Evolutionary conservation across 805 yeast genomes (phyloP).

Genomic region (Lipomyces sp.): DNA sequence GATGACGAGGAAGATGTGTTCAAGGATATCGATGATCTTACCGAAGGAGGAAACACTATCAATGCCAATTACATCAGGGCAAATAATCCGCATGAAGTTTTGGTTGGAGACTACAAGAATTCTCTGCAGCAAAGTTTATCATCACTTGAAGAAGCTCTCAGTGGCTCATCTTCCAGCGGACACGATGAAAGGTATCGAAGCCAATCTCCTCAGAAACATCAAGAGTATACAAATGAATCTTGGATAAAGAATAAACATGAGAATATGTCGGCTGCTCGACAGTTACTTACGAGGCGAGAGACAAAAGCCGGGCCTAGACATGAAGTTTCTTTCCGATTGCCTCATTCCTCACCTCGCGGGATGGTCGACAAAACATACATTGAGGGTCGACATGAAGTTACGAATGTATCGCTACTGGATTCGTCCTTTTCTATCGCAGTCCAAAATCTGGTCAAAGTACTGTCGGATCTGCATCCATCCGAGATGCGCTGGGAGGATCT

Average conservation of each 20-base stretch:
- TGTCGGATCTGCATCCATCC: slow-evolving; percentile 42
- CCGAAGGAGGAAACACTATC: slow-evolving; percentile 8
- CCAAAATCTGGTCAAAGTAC: slow-evolving; percentile 43
- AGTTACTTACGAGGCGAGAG: not conserved
- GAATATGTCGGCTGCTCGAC: not conserved
- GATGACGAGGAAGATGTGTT: slow-evolving; percentile 30
- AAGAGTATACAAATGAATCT: not conserved
- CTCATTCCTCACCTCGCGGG: not conserved
- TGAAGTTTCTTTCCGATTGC: slow-evolving; percentile 22
- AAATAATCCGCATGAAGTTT: slow-evolving; percentile 13
- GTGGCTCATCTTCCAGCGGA: slow-evolving; percentile 3
- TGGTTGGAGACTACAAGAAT: slow-evolving; percentile 7
- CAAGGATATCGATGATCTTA: slow-evolving; percentile 32
- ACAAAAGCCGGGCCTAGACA: not conserved
- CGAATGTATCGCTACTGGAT: slow-evolving; percentile 40
- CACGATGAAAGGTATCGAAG: not conserved
- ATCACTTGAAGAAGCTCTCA: slow-evolving; percentile 18
- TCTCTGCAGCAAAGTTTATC: slow-evolving; percentile 16
- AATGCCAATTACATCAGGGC: not conserved
- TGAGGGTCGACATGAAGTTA: slow-evolving; percentile 37
- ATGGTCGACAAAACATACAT: slow-evolving; percentile 28
- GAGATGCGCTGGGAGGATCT: slow-evolving; percentile 45
- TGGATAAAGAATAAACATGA: not conserved
- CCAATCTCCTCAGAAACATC: slow-evolving; percentile 12
- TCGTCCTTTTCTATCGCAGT: slow-evolving; percentile 46